A percentile compares a stretch with the other conserved stretches of the same genome.
These are phyloP conservation scores for Sporisorium exsertum DNA, from an alignment of 1,284 basidiomycete genomes.

Conservation along the genomic window DNA sequence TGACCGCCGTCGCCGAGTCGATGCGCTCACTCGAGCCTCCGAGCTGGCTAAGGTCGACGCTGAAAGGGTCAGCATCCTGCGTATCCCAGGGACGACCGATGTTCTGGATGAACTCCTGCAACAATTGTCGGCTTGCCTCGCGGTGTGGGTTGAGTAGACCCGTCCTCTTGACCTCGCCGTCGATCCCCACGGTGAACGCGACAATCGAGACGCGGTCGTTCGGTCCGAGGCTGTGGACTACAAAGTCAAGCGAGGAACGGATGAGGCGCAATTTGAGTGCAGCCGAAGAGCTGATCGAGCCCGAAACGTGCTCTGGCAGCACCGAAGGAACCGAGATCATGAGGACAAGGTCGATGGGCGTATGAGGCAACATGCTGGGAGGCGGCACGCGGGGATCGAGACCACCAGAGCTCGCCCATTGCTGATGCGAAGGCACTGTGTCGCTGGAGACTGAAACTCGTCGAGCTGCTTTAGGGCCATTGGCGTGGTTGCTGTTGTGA, in stretches of 20 bases:
- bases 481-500: slow-evolving; percentile 35
- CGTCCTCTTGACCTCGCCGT: slow-evolving; percentile 59
- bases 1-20: slow-evolving; percentile 63
- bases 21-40: slow-evolving; percentile 60
- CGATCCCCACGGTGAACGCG: slow-evolving; percentile 54
- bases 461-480: slow-evolving; percentile 8
- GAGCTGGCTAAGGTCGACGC: slow-evolving; percentile 53
- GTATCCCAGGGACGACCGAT: slow-evolving; percentile 60
- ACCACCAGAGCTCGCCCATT: slow-evolving; percentile 62
- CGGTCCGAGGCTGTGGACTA: slow-evolving; percentile 59
- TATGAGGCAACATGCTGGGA: slow-evolving; percentile 75
- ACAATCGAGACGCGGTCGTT: slow-evolving; percentile 61
- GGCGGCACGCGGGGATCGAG: slow-evolving; percentile 59
- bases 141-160: slow-evolving; percentile 55
- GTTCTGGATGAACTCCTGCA: slow-evolving; percentile 55
- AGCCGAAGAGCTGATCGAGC: slow-evolving; percentile 79
- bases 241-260: slow-evolving; percentile 62
- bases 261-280: slow-evolving; percentile 70
- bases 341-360: slow-evolving; percentile 89
- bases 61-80: slow-evolving; percentile 51
- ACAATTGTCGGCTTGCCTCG: slow-evolving; percentile 38
- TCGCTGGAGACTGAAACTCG: slow-evolving; percentile 35
- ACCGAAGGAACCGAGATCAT: slow-evolving; percentile 82
- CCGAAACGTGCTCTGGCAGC: slow-evolving; percentile 52
- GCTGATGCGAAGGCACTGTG: slow-evolving; percentile 48